Evolutionary conservation across 768 basidiomycete species (phyloP), one percentile per base, ranked within the genome.

Genomic region (Amylocystis lapponica): DNA sequence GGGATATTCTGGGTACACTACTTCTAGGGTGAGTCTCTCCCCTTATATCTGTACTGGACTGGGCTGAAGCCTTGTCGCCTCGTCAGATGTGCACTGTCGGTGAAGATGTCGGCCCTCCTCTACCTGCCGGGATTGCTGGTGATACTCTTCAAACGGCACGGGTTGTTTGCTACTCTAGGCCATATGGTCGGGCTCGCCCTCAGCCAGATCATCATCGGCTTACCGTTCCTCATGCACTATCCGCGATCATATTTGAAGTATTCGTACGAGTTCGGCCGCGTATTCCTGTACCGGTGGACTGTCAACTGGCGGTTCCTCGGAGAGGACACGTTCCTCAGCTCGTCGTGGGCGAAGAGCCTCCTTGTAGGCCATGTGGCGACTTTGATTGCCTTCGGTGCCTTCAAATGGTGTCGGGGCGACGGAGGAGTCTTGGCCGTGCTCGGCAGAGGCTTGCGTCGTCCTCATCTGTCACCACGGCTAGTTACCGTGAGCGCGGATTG

Each of bases 261-360:
- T 16, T 86, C 96, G 2, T 99, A 95, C 59, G 83, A 98, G 57
- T 70, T 99, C 43, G 80, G 81, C 3, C 83, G 96, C 12, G 74
- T 82, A 7, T 99, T 99, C 66, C 65, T 96, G 23, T 96, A 87
- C 63, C 82, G 88, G 59, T 99, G 95, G 95, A 97, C 95, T 0
- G 93, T 97, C 43, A 99, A 98, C 59, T 99, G 96, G 96, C 78
- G 92, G 34, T 85, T 95, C 56, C 49, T 99, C 2, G 68, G 74
- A 21, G 87, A 93, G 59, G 68, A 76, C n/a, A 69, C 68, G 5
- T 98, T 97, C 65, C 65, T 89, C 36, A 83, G 79, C 47, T 60
- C 64, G 3, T 59, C 56, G 33, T 86, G 84, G 66, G 80, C 86
- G 1, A 66, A 60, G 31, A 64, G 67, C 1, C 68, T 99, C 13